These are phyloP conservation scores for Zelopaecilomyces penicillatus DNA, from an alignment of 2,329 filamentous ascomycete species.

Conservation along the genomic window DNA sequence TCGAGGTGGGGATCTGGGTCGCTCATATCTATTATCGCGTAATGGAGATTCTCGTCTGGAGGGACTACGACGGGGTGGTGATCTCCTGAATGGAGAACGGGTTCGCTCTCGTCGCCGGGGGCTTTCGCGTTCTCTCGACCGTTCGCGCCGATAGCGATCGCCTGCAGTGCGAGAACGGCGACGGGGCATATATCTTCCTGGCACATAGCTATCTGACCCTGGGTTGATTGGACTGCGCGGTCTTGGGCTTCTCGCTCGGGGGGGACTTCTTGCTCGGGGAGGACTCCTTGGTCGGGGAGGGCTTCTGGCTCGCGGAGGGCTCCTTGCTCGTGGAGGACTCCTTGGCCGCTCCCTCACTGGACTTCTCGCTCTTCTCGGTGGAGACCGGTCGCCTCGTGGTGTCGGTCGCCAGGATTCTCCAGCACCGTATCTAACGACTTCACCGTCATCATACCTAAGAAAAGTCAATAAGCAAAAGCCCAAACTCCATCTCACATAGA, in stretches of 20 bases:
- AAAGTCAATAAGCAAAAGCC: slow-evolving; percentile 10
- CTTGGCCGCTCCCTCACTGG: slow-evolving; percentile 19
- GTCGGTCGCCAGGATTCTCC: slow-evolving; percentile 54
- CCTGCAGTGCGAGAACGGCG: slow-evolving; percentile 34
- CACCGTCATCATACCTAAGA: slow-evolving; percentile 50
- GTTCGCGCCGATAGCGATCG: slow-evolving; percentile 33
- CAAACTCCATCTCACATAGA: neutral
- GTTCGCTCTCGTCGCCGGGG: slow-evolving; percentile 29
- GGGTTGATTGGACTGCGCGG: slow-evolving; percentile 22
- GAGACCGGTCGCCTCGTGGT: slow-evolving; percentile 39
- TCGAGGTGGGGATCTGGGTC: slow-evolving; percentile 29
- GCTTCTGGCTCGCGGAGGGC: slow-evolving; percentile 14
- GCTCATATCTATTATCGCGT: slow-evolving; percentile 29
- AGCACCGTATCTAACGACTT: slow-evolving; percentile 53
- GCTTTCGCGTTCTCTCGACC: slow-evolving; percentile 32
- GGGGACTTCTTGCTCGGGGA: slow-evolving; percentile 19
- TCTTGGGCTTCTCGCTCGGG: slow-evolving; percentile 22
- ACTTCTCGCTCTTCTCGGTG: slow-evolving; percentile 30
- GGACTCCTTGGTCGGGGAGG: slow-evolving; percentile 13
- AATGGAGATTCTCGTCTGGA: slow-evolving; percentile 27
- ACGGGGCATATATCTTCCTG: slow-evolving; percentile 33
- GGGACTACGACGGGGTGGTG: slow-evolving; percentile 30
- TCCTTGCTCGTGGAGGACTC: slow-evolving; percentile 23
- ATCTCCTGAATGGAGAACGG: slow-evolving; percentile 28
- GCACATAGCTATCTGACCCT: slow-evolving; percentile 38